Percentiles rank a stretch among this genome's conserved stretches.
phyloP scores from a whole-genome alignment of 495 filamentous ascomycete genomes.

The Lophiotrema nucula region DNA sequence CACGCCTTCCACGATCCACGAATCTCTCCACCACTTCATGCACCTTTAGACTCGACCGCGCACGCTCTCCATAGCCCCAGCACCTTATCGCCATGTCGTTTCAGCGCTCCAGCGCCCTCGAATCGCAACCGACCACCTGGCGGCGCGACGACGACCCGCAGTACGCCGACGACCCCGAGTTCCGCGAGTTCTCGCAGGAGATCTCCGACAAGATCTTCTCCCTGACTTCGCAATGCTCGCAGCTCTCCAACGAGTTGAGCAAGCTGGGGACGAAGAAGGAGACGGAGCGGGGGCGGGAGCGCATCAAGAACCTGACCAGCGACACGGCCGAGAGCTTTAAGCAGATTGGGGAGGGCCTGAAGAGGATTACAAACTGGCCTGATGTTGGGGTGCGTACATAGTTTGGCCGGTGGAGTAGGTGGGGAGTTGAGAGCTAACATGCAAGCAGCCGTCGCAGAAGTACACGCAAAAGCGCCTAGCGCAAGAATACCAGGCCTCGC shows the following conservation, averaged over 20 bases:
- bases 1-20: constrained; percentile 3
- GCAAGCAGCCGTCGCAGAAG: constrained; percentile 75
- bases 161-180: constrained; percentile 87
- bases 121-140: constrained; percentile 72
- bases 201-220: constrained; percentile 83
- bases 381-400: constrained; percentile 74
- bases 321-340: constrained; percentile 86
- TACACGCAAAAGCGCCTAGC: constrained; percentile 94
- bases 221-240: constrained; percentile 81
- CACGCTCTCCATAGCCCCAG: neutral
- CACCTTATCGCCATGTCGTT: constrained; percentile 70
- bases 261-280: constrained; percentile 87
- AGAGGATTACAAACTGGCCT: constrained; percentile 87
- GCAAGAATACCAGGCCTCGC: constrained; percentile 80
- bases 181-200: constrained; percentile 73
- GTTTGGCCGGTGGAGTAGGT: neutral
- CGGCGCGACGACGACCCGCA: constrained; percentile 69
- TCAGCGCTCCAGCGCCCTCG: constrained; percentile 77
- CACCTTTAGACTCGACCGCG: neutral
- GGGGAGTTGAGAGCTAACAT: constrained; percentile 4
- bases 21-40: too few relatives aligned
- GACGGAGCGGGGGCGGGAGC: constrained; percentile 84
- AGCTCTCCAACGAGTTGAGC: constrained; percentile 73
- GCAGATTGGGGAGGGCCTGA: constrained; percentile 86
- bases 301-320: constrained; percentile 80